These are phyloP conservation scores for Ormosia emarginata DNA, from an alignment of 306 rosid genomes.

Conservation along the genomic window DNA sequence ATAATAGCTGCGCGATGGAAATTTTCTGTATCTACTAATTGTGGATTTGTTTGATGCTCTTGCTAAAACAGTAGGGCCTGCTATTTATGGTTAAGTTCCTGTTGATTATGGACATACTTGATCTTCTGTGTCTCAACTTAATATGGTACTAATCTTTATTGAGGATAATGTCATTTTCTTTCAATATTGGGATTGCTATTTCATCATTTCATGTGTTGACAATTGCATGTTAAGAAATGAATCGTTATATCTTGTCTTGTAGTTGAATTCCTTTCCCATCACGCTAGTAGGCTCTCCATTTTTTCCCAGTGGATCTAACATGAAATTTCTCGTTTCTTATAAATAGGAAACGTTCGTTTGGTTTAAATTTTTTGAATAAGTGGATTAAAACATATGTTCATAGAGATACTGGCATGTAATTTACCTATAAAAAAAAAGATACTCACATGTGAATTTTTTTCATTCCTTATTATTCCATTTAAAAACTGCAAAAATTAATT, in stretches of 20 bases:
- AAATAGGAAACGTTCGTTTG: not conserved
- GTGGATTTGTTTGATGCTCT: constrained; percentile 21
- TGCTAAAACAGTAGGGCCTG: constrained; percentile 24
- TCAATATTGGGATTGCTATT: not conserved
- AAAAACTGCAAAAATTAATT: not conserved
- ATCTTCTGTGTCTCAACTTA: constrained; percentile 22
- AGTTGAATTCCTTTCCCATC: not conserved
- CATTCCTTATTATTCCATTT: too few relatives aligned
- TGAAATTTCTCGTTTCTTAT: not conserved
- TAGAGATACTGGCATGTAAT: too few relatives aligned
- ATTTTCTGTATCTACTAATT: constrained; percentile 15
- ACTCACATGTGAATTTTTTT: too few relatives aligned
- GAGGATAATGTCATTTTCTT: constrained; percentile 28
- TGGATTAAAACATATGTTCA: too few relatives aligned
- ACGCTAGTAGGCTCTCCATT: not conserved
- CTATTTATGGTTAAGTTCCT: constrained; percentile 24
- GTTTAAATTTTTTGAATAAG: too few relatives aligned
- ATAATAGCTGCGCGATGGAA: constrained; percentile 10
- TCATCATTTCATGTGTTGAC: not conserved
- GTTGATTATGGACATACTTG: constrained; percentile 20
- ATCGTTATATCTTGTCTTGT: not conserved
- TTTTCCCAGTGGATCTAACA: not conserved
- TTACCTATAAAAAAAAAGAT: too few relatives aligned
- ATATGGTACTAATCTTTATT: constrained; percentile 20
- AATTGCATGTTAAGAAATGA: not conserved